These are phyloP conservation scores for Sclerotinia spermophila DNA, from an alignment of 2,329 filamentous ascomycete species.

Conservation along the genomic window DNA sequence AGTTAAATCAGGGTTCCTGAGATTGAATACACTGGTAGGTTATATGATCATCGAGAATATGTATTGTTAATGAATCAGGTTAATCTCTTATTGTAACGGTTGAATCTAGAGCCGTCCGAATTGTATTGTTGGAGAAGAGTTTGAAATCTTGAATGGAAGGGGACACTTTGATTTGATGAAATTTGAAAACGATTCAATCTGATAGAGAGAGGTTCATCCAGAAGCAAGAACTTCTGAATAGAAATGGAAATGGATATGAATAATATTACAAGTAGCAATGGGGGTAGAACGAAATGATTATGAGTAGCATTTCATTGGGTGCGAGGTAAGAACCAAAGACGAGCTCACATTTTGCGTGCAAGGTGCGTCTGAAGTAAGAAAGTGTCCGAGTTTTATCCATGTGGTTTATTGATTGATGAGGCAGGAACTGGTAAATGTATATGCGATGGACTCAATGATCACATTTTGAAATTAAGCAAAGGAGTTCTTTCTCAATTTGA, in stretches of 20 bases:
- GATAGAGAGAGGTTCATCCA: neutral
- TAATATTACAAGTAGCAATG: neutral
- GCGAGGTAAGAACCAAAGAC: neutral
- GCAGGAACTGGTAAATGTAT: too few relatives aligned
- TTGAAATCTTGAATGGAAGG: neutral
- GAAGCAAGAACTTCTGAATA: too few relatives aligned
- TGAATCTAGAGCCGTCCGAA: neutral
- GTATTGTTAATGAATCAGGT: neutral
- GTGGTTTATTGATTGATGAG: neutral
- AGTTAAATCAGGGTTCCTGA: neutral
- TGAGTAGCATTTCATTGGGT: neutral
- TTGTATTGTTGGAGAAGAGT: too few relatives aligned
- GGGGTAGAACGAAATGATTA: neutral
- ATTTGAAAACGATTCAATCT: too few relatives aligned
- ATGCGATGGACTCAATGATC: neutral
- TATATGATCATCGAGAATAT: neutral
- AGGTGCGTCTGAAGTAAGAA: neutral
- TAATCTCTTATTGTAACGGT: neutral
- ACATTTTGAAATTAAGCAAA: neutral
- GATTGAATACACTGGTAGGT: neutral
- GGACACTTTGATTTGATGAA: neutral
- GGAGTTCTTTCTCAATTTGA: neutral
- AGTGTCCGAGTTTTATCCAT: neutral
- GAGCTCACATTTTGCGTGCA: neutral
- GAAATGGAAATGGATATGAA: too few relatives aligned